These are phyloP conservation scores for Hibiscus mutabilis DNA, from an alignment of 345 rosid genomes.

Conservation along the genomic window DNA sequence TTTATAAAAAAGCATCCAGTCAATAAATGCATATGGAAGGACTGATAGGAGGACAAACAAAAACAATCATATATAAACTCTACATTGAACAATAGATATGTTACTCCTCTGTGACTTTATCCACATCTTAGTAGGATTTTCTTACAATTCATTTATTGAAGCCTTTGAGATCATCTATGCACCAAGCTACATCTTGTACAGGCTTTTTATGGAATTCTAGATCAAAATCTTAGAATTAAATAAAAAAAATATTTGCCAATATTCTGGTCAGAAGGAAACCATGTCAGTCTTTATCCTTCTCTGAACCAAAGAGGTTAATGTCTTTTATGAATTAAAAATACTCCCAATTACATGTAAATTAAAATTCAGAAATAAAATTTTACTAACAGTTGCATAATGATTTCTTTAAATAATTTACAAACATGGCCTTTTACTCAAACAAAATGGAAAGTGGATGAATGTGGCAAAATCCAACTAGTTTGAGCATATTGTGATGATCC, in stretches of 20 bases:
- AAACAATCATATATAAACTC: neutral
- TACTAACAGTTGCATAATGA: neutral
- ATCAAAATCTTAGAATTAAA: neutral
- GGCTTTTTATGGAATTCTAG: neutral
- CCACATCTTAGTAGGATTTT: conserved; percentile 1
- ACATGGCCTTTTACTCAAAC: neutral
- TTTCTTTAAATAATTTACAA: conserved; percentile 3
- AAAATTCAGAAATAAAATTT: neutral
- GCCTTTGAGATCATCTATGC: conserved; percentile 2
- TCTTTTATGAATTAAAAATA: neutral
- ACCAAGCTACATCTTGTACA: neutral
- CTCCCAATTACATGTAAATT: neutral
- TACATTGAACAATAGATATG: neutral
- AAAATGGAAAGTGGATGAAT: neutral
- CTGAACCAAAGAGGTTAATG: neutral
- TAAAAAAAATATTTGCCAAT: neutral
- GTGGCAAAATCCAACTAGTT: neutral
- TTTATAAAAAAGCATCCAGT: neutral
- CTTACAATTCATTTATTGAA: neutral
- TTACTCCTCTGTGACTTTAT: neutral
- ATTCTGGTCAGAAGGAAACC: neutral
- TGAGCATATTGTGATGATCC: neutral
- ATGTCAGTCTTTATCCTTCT: conserved; percentile 4
- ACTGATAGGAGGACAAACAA: neutral
- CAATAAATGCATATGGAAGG: neutral